Base-by-base conservation (phyloP, 805 yeast species). In the Zygosaccharomyces lentus region DNA sequence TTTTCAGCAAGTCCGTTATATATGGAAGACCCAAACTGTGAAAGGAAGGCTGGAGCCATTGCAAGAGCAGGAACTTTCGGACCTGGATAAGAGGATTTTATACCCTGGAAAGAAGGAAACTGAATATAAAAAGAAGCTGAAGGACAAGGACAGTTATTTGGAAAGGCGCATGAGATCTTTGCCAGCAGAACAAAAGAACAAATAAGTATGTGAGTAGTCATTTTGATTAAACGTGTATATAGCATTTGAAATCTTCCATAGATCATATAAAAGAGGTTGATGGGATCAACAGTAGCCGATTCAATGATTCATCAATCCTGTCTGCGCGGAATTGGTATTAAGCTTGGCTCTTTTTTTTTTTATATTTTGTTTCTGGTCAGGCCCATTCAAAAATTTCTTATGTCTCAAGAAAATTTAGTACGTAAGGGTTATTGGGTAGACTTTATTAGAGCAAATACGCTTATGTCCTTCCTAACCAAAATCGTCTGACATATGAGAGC, bases 31-130 rank as follows among this genome's bases (percentile, higher is more conserved):
- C 24, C 65, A 58, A 47, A 58, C 62, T 12, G 38, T 57, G 52
- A 50, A 53, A 47, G 45, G 60, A 51, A 49, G 48, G 37, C 55
- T 53, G 34, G 55, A 52, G 21, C 63, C 68, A 19, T 51, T 58
- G 49, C 56, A 54, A 47, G 61, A 66, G 52, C 71, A 62, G 37
- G 59, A 57, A 13, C 49, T 74, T 37, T 79, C 81, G 53, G 76
- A 80, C 15, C 63, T 75, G 15, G 95, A 86, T 65, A 78, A 77
- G 59, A 72, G 76, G 44, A 67, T 87, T 31, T 53, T 87, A 27
- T 87, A 86, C 62, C 95, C 95, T 2, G 89, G 89, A 24, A 84
- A 81, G 67, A 72, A 71, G 43, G 73, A 76, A 49, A 66, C 76
- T 15, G 71, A 68, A 39, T 66, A 72, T 55, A 63, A 60, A 45